These are phyloP conservation scores for Podospora pseudoanserina DNA, from an alignment of 495 filamentous ascomycete genomes.

Conservation along the genomic window DNA sequence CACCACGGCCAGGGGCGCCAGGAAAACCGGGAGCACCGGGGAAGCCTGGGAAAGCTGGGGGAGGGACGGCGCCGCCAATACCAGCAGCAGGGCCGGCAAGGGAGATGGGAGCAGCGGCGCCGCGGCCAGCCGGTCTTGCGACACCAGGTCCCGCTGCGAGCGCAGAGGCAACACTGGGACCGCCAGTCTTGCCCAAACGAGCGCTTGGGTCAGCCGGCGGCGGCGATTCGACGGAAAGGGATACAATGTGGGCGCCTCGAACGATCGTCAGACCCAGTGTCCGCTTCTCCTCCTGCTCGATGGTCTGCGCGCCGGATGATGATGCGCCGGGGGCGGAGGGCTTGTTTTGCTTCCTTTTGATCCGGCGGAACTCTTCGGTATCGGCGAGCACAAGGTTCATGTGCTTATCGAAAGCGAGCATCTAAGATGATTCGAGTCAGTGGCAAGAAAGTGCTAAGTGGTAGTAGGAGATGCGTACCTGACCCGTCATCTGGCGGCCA, in stretches of 20 bases:
- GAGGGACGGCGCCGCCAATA: conserved; percentile 75
- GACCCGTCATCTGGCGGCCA: conserved; percentile 92
- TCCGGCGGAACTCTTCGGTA: conserved; percentile 96
- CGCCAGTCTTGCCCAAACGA: conserved; percentile 63
- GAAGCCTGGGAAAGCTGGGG: conserved; percentile 61
- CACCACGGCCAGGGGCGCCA: conserved; percentile 75
- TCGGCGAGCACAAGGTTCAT: conserved; percentile 99
- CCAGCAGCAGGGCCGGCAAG: conserved; percentile 85
- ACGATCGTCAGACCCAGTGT: conserved; percentile 92
- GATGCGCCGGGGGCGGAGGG: conserved; percentile 63
- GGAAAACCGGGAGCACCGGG: conserved; percentile 60
- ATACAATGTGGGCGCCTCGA: conserved; percentile 88
- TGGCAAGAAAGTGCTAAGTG: neutral
- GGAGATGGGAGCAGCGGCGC: conserved; percentile 68
- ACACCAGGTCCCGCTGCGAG: conserved; percentile 75
- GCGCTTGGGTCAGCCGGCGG: conserved; percentile 93
- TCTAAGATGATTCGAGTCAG: conserved; percentile 40
- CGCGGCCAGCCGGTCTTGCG: conserved; percentile 86
- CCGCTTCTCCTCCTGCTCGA: conserved; percentile 94
- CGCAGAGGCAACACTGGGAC: neutral
- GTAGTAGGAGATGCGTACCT: conserved; percentile 52
- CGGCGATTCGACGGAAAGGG: conserved; percentile 90
- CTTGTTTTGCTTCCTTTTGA: conserved; percentile 84
- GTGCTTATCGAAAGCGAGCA: conserved; percentile 51
- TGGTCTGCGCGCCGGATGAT: conserved; percentile 50